A percentile compares a stretch with the other conserved stretches of the same genome.
These are phyloP conservation scores for Nakataea oryzae DNA, from an alignment of 2,329 filamentous ascomycete species.

Conservation along the genomic window DNA sequence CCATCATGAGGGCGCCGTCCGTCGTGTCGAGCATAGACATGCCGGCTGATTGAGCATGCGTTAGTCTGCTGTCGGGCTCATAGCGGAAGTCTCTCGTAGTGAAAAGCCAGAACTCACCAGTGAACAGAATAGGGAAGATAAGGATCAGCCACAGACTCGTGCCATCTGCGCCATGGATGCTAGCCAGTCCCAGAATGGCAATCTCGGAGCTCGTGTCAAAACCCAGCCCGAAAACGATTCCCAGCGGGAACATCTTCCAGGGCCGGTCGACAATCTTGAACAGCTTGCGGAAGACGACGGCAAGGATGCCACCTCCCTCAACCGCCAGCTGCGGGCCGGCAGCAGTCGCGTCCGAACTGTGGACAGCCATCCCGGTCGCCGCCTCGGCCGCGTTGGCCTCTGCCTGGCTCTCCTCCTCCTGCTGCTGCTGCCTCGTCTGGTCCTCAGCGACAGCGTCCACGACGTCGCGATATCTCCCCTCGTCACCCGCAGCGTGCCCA, in stretches of 20 bases:
- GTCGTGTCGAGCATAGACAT: conserved; percentile 94
- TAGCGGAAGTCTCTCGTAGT: background rate
- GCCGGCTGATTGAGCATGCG: conserved; percentile 43
- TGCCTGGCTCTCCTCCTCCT: background rate
- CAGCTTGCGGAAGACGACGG: conserved; percentile 58
- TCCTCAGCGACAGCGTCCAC: background rate
- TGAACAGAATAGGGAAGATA: conserved; percentile 84
- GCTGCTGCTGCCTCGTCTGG: background rate
- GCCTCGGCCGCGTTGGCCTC: background rate
- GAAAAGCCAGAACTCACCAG: conserved; percentile 36
- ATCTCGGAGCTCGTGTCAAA: conserved; percentile 96
- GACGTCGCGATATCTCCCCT: background rate
- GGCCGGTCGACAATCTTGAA: conserved; percentile 66
- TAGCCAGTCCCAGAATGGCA: conserved; percentile 81
- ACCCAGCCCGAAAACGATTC: conserved; percentile 79
- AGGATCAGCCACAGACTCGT: conserved; percentile 91
- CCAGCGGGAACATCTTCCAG: conserved; percentile 95
- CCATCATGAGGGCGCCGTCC: conserved; percentile 92
- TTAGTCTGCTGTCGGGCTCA: conserved; percentile 2
- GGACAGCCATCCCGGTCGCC: background rate
- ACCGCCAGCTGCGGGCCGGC: conserved; percentile 46
- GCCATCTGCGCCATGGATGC: conserved; percentile 73
- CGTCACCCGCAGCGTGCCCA: conserved; percentile 2
- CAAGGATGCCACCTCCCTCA: conserved; percentile 68
- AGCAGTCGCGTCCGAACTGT: no score